Evolutionary conservation across 1,284 basidiomycete species (phyloP).

Genomic region (Ceratobasidium sp.): DNA sequence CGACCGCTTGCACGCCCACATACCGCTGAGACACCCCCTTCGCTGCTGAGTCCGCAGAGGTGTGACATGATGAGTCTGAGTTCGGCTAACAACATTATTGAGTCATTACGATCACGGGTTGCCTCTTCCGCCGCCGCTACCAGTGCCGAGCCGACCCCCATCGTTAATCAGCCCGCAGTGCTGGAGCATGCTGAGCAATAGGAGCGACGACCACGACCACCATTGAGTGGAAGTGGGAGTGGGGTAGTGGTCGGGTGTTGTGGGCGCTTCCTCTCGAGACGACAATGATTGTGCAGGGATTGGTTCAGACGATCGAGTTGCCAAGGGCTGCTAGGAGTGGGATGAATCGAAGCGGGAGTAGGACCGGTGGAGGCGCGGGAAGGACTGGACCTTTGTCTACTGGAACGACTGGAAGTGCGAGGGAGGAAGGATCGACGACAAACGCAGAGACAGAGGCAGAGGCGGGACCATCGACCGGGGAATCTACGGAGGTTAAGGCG

Average conservation of each 20-base stretch:
- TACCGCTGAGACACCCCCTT: too few relatives aligned
- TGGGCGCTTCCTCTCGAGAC: slow-evolving; percentile 47
- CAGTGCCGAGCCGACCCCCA: slow-evolving; percentile 10
- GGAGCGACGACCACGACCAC: slow-evolving; percentile 10
- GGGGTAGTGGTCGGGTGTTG: background rate
- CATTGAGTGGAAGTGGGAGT: too few relatives aligned
- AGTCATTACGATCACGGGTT: background rate
- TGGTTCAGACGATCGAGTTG: slow-evolving; percentile 53
- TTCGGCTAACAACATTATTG: background rate
- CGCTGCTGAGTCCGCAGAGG: too few relatives aligned
- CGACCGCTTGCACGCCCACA: too few relatives aligned
- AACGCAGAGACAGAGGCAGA: too few relatives aligned
- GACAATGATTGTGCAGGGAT: slow-evolving; percentile 51
- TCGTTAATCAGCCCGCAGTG: slow-evolving; percentile 41
- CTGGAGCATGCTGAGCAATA: slow-evolving; percentile 32
- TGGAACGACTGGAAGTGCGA: background rate
- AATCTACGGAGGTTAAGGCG: background rate
- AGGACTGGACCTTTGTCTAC: too few relatives aligned
- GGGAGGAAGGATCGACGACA: too few relatives aligned
- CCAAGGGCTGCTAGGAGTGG: slow-evolving; percentile 12
- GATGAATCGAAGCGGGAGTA: too few relatives aligned
- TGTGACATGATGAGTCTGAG: too few relatives aligned
- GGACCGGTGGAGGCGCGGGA: too few relatives aligned
- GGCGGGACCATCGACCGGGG: too few relatives aligned
- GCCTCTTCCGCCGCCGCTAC: slow-evolving; percentile 30